Conservation (phyloP, 495 filamentous ascomycete species). For the Penicillium canariense region DNA sequence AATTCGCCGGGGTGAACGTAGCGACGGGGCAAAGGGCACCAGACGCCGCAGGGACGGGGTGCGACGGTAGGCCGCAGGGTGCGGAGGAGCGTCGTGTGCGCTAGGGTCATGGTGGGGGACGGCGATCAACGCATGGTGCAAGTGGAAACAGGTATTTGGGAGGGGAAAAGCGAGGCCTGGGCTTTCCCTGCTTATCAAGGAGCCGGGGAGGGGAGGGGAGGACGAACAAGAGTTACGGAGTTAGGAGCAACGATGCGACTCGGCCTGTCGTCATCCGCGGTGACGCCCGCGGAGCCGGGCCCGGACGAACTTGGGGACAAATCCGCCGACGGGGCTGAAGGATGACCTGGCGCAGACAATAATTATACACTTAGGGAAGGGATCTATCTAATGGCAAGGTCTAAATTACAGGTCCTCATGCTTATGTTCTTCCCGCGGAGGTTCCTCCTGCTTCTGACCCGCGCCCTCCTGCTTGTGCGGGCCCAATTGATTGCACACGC, state of each 20-base stretch:
- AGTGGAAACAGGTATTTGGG: neutral
- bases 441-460: neutral
- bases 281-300: slow-evolving; percentile 5
- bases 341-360: neutral
- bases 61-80: slow-evolving; percentile 21
- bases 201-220: neutral
- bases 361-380: too few relatives aligned
- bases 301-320: neutral
- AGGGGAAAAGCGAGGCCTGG: neutral
- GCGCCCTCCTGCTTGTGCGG: neutral
- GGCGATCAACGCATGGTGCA: slow-evolving; percentile 15
- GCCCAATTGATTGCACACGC: slow-evolving; percentile 34
- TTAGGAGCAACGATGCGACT: neutral
- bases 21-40: slow-evolving; percentile 18
- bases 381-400: too few relatives aligned
- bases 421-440: neutral
- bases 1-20: slow-evolving; percentile 44
- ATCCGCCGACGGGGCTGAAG: neutral
- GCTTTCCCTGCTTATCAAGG: neutral
- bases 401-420: slow-evolving; percentile 26
- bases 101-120: slow-evolving; percentile 14
- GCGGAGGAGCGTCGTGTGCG: slow-evolving; percentile 30
- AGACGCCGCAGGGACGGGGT: slow-evolving; percentile 5
- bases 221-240: neutral
- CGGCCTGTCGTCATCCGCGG: slow-evolving; percentile 20